phyloP scores from a whole-genome alignment of 2,329 filamentous ascomycete species.

The Cladorrhinum sp. region DNA sequence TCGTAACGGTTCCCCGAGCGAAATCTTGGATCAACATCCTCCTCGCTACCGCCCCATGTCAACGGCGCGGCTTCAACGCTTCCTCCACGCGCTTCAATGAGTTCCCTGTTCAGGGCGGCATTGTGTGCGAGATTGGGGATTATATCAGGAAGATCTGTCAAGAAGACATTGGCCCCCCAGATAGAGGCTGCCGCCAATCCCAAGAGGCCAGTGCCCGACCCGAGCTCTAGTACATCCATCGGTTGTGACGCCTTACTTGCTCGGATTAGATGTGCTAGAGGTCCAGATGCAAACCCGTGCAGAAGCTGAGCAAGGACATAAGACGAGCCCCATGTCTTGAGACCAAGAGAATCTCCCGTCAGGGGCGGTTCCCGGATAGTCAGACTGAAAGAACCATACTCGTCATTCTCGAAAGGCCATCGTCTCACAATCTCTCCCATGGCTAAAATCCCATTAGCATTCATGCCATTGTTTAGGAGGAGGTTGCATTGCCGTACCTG shows the following conservation, averaged over 20 bases:
- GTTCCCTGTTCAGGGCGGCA: constrained; percentile 57
- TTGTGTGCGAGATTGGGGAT: constrained; percentile 78
- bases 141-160: constrained; percentile 85
- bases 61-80: constrained; percentile 61
- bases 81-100: constrained; percentile 55
- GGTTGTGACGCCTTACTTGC: constrained; percentile 25
- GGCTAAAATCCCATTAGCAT: constrained; percentile 30
- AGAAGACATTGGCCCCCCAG: constrained; percentile 61
- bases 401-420: constrained; percentile 48
- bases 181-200: constrained; percentile 78
- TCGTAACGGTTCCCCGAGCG: constrained; percentile 49
- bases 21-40: constrained; percentile 47
- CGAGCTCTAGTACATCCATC: constrained; percentile 67
- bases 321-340: constrained; percentile 95
- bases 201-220: constrained; percentile 86
- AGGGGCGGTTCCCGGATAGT: constrained; percentile 81
- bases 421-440: constrained; percentile 56
- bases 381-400: constrained; percentile 54
- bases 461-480: not conserved
- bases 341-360: constrained; percentile 80
- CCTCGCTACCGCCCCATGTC: constrained; percentile 64
- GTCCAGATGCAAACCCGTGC: constrained; percentile 42
- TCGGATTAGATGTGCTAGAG: constrained; percentile 46
- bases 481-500: constrained; percentile 44
- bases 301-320: constrained; percentile 79